phyloP scores from a whole-genome alignment of 495 filamentous ascomycete genomes.

The Cercophora sp. region DNA sequence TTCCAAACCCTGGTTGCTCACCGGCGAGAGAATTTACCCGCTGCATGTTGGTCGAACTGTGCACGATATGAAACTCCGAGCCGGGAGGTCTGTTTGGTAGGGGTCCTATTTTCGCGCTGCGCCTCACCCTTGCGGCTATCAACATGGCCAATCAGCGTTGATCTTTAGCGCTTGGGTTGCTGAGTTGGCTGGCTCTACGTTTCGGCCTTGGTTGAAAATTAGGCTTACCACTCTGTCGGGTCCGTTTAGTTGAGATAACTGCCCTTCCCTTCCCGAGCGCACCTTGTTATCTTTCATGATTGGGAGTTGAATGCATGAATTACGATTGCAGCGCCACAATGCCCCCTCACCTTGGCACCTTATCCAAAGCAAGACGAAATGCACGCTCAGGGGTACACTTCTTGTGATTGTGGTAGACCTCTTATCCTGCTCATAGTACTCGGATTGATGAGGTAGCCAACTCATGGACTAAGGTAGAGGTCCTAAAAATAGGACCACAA shows the following conservation, averaged over 20 bases:
- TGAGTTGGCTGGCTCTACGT: no score
- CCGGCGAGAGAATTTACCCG: not conserved
- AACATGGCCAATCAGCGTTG: not conserved
- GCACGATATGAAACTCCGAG: not conserved
- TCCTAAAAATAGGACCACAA: no score
- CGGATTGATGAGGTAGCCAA: no score
- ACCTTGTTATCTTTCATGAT: not conserved
- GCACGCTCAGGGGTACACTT: not conserved
- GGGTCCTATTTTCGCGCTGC: not conserved
- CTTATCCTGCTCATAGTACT: no score
- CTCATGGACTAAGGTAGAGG: no score
- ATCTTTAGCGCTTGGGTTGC: not conserved
- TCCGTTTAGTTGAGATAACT: not conserved
- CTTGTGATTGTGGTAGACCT: no score
- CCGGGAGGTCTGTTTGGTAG: not conserved
- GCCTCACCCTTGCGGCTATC: not conserved
- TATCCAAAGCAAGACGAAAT: not conserved
- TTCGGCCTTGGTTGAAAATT: no score
- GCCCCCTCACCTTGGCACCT: no score
- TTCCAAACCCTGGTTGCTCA: not conserved
- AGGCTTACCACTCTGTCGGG: slow-evolving; percentile 3
- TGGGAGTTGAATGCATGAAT: not conserved
- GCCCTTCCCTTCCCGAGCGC: not conserved
- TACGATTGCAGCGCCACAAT: no score
- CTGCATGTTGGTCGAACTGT: not conserved